These are phyloP conservation scores for Arthrobotrys sphaeroides DNA, from an alignment of 2,329 filamentous ascomycete species.

Conservation along the genomic window DNA sequence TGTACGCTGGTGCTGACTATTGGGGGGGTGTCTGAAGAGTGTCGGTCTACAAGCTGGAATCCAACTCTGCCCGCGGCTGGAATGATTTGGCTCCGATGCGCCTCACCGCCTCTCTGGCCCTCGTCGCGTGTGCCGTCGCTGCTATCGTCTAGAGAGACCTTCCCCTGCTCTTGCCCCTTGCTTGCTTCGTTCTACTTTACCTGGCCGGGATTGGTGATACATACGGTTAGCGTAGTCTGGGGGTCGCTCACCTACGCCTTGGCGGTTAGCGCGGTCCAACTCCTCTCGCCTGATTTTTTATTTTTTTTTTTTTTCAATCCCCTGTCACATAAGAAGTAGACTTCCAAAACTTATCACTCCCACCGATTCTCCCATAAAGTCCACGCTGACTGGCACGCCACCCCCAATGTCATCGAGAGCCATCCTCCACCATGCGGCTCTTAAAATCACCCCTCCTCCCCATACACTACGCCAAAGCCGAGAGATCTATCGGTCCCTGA, in stretches of 20 bases:
- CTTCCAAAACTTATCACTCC: not conserved
- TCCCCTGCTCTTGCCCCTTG: not conserved
- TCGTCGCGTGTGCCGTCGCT: not conserved
- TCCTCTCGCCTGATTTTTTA: not conserved
- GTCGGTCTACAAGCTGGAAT: constrained; percentile 30
- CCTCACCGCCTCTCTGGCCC: not conserved
- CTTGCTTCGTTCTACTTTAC: not conserved
- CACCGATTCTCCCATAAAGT: not conserved
- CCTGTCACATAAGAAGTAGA: not conserved
- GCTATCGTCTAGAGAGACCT: not conserved
- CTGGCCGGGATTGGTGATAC: not conserved
- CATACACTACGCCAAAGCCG: constrained; percentile 34
- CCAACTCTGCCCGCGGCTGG: not conserved
- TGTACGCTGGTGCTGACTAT: not conserved
- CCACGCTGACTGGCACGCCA: not conserved
- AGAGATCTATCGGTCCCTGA: constrained; percentile 32
- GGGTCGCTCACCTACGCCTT: too few species aligned
- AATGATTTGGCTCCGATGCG: not conserved
- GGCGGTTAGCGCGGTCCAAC: not conserved
- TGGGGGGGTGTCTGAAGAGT: constrained; percentile 1
- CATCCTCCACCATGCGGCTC: constrained; percentile 29
- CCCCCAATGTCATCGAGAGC: constrained; percentile 20
- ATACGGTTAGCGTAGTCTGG: too few species aligned
- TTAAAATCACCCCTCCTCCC: constrained; percentile 42
- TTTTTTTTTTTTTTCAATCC: not conserved